These are phyloP conservation scores for Hypoxylon sp. DNA, from an alignment of 2,329 filamentous ascomycete species.

Conservation along the genomic window DNA sequence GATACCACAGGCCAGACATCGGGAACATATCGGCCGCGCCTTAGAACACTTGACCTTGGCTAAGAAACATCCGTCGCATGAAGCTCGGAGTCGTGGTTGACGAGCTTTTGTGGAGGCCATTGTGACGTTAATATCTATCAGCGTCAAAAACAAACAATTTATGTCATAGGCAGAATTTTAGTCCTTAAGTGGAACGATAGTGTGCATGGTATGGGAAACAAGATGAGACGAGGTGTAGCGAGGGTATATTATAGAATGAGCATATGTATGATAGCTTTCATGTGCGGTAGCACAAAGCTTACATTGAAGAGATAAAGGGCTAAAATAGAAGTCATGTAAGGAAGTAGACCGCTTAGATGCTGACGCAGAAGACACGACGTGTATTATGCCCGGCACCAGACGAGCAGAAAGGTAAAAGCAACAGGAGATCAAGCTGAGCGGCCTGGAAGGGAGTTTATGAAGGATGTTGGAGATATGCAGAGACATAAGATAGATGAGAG, in stretches of 20 bases:
- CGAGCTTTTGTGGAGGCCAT: slow-evolving; percentile 54
- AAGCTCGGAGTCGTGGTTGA: slow-evolving; percentile 62
- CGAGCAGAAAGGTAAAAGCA: slow-evolving; percentile 44
- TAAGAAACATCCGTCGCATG: slow-evolving; percentile 69
- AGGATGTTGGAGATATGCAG: slow-evolving; percentile 41
- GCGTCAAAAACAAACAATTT: slow-evolving; percentile 21
- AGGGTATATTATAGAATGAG: slow-evolving; percentile 44
- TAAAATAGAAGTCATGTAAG: slow-evolving; percentile 37
- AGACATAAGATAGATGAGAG: slow-evolving; percentile 38
- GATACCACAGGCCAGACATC: slow-evolving; percentile 65
- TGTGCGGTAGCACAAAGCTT: slow-evolving; percentile 48
- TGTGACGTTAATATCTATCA: slow-evolving; percentile 20
- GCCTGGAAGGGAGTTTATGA: slow-evolving; percentile 38
- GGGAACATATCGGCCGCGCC: slow-evolving; percentile 66
- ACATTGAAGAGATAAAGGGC: slow-evolving; percentile 40
- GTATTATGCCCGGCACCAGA: slow-evolving; percentile 38
- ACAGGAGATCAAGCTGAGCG: slow-evolving; percentile 28
- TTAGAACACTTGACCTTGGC: slow-evolving; percentile 72
- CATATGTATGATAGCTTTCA: slow-evolving; percentile 44
- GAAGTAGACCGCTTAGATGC: slow-evolving; percentile 38
- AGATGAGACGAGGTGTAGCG: slow-evolving; percentile 35
- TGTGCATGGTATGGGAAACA: slow-evolving; percentile 32
- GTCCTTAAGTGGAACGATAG: slow-evolving; percentile 22
- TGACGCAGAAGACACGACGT: slow-evolving; percentile 39
- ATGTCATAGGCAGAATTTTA: slow-evolving; percentile 15